A percentile compares a stretch with the other conserved stretches of the same genome.
Evolutionary conservation across 2,329 filamentous ascomycete genomes (phyloP).

Genomic region (Exophiala calicioides): DNA sequence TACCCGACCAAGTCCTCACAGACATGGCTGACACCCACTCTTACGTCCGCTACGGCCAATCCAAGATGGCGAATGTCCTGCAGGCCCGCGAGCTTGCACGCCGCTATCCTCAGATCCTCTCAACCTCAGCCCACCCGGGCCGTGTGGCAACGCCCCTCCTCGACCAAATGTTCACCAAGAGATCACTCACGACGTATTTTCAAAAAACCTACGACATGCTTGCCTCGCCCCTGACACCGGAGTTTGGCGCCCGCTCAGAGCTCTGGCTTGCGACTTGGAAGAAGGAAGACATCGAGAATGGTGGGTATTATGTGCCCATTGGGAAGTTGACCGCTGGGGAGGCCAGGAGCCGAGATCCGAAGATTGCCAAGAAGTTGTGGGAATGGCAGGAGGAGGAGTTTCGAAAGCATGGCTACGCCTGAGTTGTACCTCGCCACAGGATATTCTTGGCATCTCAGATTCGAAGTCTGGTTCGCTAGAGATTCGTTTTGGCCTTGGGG

Average conservation of each 20-base stretch:
- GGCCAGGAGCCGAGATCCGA: conserved; percentile 31
- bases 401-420: conserved; percentile 5
- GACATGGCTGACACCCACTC: conserved; percentile 24
- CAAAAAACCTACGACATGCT: conserved; percentile 12
- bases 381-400: conserved; percentile 38
- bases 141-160: conserved; percentile 42
- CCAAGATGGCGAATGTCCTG: conserved; percentile 52
- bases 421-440: too few relatives aligned
- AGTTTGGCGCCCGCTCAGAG: conserved; percentile 20
- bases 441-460: not conserved
- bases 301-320: conserved; percentile 12
- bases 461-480: too few relatives aligned
- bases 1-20: conserved; percentile 19
- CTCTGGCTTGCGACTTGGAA: conserved; percentile 34
- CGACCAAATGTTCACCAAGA: conserved; percentile 21
- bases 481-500: too few relatives aligned
- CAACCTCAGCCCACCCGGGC: conserved; percentile 46
- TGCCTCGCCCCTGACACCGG: conserved; percentile 8
- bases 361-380: conserved; percentile 39
- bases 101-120: conserved; percentile 41
- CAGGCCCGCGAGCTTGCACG: conserved; percentile 45
- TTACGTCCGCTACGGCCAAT: conserved; percentile 46
- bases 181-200: conserved; percentile 6
- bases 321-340: conserved; percentile 30
- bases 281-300: conserved; percentile 13